Percentiles rank a stretch among this genome's conserved stretches.
These are phyloP conservation scores for Cyberlindnera veronae DNA, from an alignment of 805 yeast genomes.

Conservation along the genomic window DNA sequence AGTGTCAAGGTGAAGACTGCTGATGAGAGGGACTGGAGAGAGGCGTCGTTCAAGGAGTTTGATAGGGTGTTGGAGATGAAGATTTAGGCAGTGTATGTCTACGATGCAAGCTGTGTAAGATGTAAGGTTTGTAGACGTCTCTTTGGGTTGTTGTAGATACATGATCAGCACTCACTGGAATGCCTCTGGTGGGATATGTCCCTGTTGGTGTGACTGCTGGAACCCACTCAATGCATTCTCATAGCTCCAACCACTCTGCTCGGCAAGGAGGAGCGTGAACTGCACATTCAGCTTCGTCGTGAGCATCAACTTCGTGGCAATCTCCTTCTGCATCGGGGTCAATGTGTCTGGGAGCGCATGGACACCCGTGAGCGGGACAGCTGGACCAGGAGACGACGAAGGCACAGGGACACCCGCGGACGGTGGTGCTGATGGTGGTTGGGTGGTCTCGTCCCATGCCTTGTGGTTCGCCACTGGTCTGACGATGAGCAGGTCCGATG, in stretches of 20 bases:
- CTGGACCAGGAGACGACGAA: slow-evolving; percentile 14
- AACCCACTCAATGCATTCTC: slow-evolving; percentile 68
- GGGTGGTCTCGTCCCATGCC: slow-evolving; percentile 47
- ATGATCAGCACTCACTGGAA: too few species aligned
- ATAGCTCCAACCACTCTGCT: slow-evolving; percentile 84
- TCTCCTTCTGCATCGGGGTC: slow-evolving; percentile 57
- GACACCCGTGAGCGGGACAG: too few species aligned
- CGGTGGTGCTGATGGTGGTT: slow-evolving; percentile 10
- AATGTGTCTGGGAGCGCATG: slow-evolving; percentile 21
- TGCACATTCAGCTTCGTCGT: slow-evolving; percentile 78
- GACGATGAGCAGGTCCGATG: slow-evolving; percentile 75
- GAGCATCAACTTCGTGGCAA: slow-evolving; percentile 59
- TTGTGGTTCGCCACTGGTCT: slow-evolving; percentile 54
- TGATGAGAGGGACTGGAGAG: too few species aligned
- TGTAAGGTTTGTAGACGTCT: too few species aligned
- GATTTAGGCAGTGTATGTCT: too few species aligned
- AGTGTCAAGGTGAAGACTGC: too few species aligned
- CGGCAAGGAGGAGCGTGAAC: slow-evolving; percentile 77
- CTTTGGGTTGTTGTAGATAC: too few species aligned
- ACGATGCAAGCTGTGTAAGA: too few species aligned
- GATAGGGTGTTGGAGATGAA: too few species aligned
- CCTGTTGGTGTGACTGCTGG: slow-evolving; percentile 46
- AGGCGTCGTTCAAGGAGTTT: too few species aligned
- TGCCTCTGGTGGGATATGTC: slow-evolving; percentile 30
- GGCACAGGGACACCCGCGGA: slow-evolving; percentile 19